Evolutionary conservation across 352 stramenopile species (phyloP).

Genomic region (Blastocystis sp.): DNA sequence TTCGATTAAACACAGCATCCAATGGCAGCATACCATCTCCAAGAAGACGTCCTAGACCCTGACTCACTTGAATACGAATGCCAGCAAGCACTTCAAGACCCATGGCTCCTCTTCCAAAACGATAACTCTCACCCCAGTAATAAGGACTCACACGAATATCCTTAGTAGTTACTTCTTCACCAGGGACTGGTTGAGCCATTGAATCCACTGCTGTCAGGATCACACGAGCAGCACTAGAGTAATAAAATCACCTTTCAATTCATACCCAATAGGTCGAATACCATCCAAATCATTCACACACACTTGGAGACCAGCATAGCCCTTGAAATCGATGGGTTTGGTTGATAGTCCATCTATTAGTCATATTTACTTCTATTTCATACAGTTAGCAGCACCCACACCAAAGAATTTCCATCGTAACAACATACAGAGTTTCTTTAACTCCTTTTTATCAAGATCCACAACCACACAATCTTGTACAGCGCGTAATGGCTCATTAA

Average conservation of each 20-base stretch:
- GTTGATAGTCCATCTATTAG: neutral
- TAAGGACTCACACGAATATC: neutral
- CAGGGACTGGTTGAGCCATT: constrained; percentile 2
- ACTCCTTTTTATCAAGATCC: constrained; percentile 47
- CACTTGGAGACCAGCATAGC: constrained; percentile 33
- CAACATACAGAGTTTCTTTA: constrained; percentile 53
- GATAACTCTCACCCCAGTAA: constrained; percentile 46
- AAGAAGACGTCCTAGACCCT: neutral
- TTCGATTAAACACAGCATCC: constrained; percentile 22
- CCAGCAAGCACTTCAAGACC: constrained; percentile 19
- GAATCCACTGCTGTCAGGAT: neutral
- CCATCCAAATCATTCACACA: constrained; percentile 49
- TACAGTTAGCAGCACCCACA: neutral
- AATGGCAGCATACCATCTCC: constrained; percentile 39
- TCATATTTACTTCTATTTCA: neutral
- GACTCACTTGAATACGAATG: constrained; percentile 25
- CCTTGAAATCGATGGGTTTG: constrained; percentile 8
- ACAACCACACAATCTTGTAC: constrained; percentile 35
- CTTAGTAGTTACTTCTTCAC: neutral
- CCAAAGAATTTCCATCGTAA: constrained; percentile 50
- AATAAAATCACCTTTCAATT: neutral
- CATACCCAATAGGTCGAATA: neutral
- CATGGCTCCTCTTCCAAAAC: constrained; percentile 29
- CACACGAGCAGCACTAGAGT: constrained; percentile 3
- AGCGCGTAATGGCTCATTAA: neutral